phyloP scores from a whole-genome alignment of 495 filamentous ascomycete species.

The Xylaria grammica region DNA sequence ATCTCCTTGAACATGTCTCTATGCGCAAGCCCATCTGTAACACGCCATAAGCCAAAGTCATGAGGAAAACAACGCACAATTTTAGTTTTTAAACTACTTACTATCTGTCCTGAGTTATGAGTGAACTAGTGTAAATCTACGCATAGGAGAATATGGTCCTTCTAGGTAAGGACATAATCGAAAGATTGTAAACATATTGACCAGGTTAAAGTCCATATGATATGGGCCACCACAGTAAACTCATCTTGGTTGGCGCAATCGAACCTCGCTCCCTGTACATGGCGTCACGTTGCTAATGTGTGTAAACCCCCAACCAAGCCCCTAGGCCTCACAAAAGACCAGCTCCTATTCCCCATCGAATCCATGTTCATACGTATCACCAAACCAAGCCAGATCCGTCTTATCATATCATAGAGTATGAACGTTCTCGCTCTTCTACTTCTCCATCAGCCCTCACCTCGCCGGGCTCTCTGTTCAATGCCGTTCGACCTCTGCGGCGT shows the following conservation, averaged over 20 bases:
- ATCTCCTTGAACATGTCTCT: background rate
- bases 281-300: background rate
- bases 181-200: background rate
- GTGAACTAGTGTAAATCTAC: background rate
- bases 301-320: background rate
- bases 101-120: background rate
- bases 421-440: background rate
- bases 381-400: background rate
- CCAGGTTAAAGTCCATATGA: background rate
- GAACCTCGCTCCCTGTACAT: background rate
- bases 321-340: background rate
- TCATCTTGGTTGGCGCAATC: background rate
- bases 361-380: background rate
- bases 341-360: background rate
- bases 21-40: background rate
- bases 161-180: background rate
- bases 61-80: background rate
- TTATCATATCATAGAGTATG: background rate
- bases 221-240: too few relatives aligned
- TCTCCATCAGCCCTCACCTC: background rate
- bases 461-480: background rate
- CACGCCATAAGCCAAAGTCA: background rate
- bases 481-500: background rate
- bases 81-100: background rate
- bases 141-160: background rate